Evolutionary conservation across 78 protist genomes (phyloP), one percentile per base, ranked within the genome.

Genomic region (Dictyostelium purpureum): DNA sequence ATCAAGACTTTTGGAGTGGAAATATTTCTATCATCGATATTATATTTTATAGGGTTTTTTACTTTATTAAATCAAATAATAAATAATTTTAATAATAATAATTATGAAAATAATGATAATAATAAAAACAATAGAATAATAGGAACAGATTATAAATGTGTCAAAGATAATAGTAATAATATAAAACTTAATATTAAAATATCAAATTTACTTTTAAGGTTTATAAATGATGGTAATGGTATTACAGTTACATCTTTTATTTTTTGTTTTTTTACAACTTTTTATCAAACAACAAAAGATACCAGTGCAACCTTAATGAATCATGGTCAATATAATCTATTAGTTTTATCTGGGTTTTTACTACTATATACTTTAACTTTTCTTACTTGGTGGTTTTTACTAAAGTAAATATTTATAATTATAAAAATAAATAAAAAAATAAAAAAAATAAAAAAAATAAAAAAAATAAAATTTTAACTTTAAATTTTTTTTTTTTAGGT

Each of bases 281-380:
- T 80, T 16, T 63, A 33, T n/a, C 77, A 80, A 80, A 6, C 49
- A 21, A 40, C 71, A 12, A 80, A 71, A 18, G 89, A 80, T 51
- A 69, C 74, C 37, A 77, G 77, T 0, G 89, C 89, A 33, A 47
- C 89, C 2, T 45, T 80, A 14, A 54, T 61, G 16, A 77, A 67
- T 66, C 89, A 80, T 66, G 89, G 89, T 21, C 89, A 80, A 67
- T 80, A 80, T 49, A 80, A 80, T 40, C 57, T 80, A 66, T 43
- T 80, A 1, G 71, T 80, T 4, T 49, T 80, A 31, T 43, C 69
- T 47, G 76, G 76, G 18, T 61, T 80, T 10, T 43, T 26, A 67
- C 14, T 80, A 42, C 37, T 80, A 18, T 80, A 80, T 66, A 66
- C 31, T 12, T 49, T 67, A 24, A 66, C 69, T 67, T 40, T 73